These are phyloP conservation scores for Cytospora mali DNA, from an alignment of 2,329 filamentous ascomycete species.

Conservation along the genomic window DNA sequence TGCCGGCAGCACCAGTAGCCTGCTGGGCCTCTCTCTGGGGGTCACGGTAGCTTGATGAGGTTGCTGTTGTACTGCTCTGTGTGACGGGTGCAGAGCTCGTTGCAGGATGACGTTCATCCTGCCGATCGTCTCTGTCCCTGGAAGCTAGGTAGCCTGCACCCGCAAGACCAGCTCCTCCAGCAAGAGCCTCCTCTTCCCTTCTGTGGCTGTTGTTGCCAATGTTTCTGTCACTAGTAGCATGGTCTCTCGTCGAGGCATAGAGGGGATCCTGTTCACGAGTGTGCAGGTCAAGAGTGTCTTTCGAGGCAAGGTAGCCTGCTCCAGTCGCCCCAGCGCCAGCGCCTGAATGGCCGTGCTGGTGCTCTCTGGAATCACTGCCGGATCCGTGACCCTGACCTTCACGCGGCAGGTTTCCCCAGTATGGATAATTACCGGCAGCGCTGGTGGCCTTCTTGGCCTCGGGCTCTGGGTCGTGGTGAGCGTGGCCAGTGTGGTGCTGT, in stretches of 20 bases:
- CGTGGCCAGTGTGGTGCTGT: conserved; percentile 8
- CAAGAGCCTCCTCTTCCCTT: background rate
- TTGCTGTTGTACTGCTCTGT: background rate
- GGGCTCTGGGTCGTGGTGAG: conserved; percentile 17
- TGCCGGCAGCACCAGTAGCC: conserved; percentile 10
- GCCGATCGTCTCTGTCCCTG: background rate
- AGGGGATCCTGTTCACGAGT: too few species aligned
- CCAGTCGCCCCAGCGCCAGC: background rate
- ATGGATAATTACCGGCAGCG: conserved; percentile 26
- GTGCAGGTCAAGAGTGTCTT: too few species aligned
- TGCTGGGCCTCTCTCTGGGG: background rate
- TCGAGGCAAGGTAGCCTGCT: conserved; percentile 9
- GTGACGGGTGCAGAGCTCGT: too few species aligned
- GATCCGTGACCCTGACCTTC: conserved; percentile 3
- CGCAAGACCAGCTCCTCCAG: conserved; percentile 12
- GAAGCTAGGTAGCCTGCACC: conserved; percentile 21
- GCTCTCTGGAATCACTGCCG: background rate
- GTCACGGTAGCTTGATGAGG: background rate
- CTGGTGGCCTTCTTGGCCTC: conserved; percentile 24
- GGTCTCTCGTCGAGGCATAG: too few species aligned
- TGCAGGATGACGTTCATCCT: background rate
- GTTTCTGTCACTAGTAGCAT: background rate
- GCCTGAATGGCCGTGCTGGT: background rate
- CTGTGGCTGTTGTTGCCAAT: background rate
- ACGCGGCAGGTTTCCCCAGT: conserved; percentile 22